Conservation (phyloP, 805 yeast species). For the Cyberlindnera americana region DNA sequence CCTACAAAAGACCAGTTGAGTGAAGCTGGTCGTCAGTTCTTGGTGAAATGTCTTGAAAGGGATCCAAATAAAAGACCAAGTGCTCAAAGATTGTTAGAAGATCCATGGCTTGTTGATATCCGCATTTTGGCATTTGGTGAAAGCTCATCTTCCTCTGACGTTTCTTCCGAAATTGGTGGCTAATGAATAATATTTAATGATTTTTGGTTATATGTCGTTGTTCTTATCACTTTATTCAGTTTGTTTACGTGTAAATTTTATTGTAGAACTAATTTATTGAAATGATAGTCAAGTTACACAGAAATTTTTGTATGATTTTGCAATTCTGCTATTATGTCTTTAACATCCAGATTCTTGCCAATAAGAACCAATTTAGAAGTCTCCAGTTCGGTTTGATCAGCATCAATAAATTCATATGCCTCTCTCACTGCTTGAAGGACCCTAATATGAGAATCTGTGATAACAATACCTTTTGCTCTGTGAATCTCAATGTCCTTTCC, state of each 20-base stretch:
- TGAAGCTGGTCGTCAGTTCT: slow-evolving; percentile 64
- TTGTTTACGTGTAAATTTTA: background rate
- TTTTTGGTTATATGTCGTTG: background rate
- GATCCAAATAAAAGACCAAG: slow-evolving; percentile 78
- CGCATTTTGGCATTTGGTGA: slow-evolving; percentile 65
- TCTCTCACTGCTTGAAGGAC: slow-evolving; percentile 86
- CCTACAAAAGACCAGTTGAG: slow-evolving; percentile 80
- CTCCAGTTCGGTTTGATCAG: slow-evolving; percentile 34
- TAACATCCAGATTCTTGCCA: slow-evolving; percentile 55
- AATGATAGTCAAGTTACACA: background rate
- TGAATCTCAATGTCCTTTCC: slow-evolving; percentile 62
- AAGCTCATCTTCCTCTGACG: slow-evolving; percentile 26
- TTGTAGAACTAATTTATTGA: background rate
- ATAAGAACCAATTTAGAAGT: slow-evolving; percentile 67
- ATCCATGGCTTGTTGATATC: slow-evolving; percentile 84
- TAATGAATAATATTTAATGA: slow-evolving; percentile 3
- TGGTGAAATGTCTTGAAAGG: slow-evolving; percentile 72
- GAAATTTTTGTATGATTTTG: slow-evolving; percentile 10
- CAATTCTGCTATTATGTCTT: slow-evolving; percentile 35
- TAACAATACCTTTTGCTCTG: slow-evolving; percentile 74
- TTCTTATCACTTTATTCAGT: background rate
- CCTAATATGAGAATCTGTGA: slow-evolving; percentile 31
- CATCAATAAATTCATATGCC: slow-evolving; percentile 74
- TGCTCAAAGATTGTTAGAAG: slow-evolving; percentile 80
- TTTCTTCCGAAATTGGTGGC: slow-evolving; percentile 24